phyloP scores from a whole-genome alignment of 83 land plant species.

The Thuja plicata region DNA sequence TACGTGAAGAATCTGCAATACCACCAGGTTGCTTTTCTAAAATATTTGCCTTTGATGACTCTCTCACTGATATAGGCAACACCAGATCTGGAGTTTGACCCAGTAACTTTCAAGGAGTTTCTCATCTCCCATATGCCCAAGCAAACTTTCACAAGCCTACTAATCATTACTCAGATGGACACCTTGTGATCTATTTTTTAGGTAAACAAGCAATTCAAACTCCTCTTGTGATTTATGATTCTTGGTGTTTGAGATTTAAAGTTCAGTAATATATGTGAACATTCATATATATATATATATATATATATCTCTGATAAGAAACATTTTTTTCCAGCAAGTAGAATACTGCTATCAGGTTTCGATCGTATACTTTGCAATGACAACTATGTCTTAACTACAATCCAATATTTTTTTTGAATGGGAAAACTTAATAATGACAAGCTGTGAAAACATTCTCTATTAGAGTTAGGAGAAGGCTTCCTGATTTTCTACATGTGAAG shows the following conservation, averaged over 20 bases:
- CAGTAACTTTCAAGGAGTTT: constrained; percentile 35
- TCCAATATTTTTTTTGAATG: too few species aligned
- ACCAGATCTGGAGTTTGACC: constrained; percentile 51
- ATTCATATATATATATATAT: too few species aligned
- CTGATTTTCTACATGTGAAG: constrained; percentile 80
- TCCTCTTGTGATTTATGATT: background rate
- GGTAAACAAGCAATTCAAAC: background rate
- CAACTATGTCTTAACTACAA: too few species aligned
- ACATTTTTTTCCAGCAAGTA: too few species aligned
- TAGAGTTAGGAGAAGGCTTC: constrained; percentile 70
- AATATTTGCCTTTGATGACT: constrained; percentile 69
- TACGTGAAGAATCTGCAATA: background rate
- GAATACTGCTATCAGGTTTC: too few species aligned
- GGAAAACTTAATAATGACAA: too few species aligned
- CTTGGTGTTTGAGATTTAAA: too few species aligned
- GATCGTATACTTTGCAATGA: too few species aligned
- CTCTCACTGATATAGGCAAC: constrained; percentile 71
- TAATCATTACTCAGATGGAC: constrained; percentile 74
- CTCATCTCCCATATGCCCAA: constrained; percentile 51
- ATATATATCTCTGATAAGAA: too few species aligned
- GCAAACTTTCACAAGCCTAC: constrained; percentile 68
- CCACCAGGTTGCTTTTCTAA: constrained; percentile 26
- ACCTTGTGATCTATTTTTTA: constrained; percentile 61
- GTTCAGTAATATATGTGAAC: too few species aligned
- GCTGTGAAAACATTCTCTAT: constrained; percentile 85